Evolutionary conservation across 257 asterid species (phyloP).

Genomic region (Solanum verrucosum): DNA sequence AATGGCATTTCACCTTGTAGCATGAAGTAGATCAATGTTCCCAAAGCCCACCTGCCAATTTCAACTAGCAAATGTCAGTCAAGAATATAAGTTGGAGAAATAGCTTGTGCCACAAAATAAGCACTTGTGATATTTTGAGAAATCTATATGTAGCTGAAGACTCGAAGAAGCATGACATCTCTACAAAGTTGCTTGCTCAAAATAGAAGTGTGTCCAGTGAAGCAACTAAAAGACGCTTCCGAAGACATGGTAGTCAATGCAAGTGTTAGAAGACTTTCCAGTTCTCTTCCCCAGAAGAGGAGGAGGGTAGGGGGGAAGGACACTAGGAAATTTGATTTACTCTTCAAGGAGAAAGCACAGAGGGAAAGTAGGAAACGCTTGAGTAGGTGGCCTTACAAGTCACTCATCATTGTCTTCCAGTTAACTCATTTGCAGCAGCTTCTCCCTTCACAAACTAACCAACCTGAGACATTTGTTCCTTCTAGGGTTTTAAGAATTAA

Average conservation of each 20-base stretch:
- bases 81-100: not conserved
- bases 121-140: not conserved
- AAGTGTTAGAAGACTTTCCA: not conserved
- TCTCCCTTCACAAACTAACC: not conserved
- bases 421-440: not conserved
- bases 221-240: not conserved
- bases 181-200: not conserved
- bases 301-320: not conserved
- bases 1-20: constrained; percentile 94
- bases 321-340: not conserved
- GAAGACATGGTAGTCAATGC: not conserved
- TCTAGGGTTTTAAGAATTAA: not conserved
- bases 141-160: not conserved
- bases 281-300: not conserved
- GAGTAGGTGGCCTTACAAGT: not conserved
- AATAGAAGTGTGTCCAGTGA: not conserved
- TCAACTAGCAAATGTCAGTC: not conserved
- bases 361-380: not conserved
- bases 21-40: constrained; percentile 89
- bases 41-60: constrained; percentile 81
- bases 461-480: not conserved
- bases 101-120: not conserved
- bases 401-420: not conserved
- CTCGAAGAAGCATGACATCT: not conserved
- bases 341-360: not conserved